Percentiles rank a stretch among this genome's conserved stretches.
Evolutionary conservation across 2,329 filamentous ascomycete species (phyloP).

Genomic region (Chaetomiaceae sp.): DNA sequence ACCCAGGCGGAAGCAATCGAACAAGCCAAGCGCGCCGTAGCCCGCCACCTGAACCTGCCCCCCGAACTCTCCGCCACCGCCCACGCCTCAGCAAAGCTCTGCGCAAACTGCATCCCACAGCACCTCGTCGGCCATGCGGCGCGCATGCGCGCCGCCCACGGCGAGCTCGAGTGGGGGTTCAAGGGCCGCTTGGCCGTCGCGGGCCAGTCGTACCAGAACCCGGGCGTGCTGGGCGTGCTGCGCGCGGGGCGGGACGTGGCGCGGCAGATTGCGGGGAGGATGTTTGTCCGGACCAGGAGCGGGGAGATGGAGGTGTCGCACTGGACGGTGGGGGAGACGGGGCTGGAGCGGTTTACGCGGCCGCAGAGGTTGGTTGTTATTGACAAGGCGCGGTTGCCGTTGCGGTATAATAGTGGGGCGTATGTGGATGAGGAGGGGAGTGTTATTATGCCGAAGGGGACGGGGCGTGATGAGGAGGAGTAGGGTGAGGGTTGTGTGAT

Average conservation of each 20-base stretch:
- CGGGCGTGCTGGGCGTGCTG: slow-evolving; percentile 49
- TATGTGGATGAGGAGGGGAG: not conserved
- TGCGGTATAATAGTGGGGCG: slow-evolving; percentile 11
- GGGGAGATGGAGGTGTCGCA: no score
- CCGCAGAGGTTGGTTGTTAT: not conserved
- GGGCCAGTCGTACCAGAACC: slow-evolving; percentile 49
- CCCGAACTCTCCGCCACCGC: slow-evolving; percentile 53
- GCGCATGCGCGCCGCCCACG: slow-evolving; percentile 54
- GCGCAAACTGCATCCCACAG: slow-evolving; percentile 79
- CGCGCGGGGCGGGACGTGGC: slow-evolving; percentile 47
- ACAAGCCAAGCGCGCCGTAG: slow-evolving; percentile 66
- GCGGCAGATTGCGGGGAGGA: slow-evolving; percentile 32
- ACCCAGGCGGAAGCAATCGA: slow-evolving; percentile 59
- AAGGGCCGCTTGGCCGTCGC: slow-evolving; percentile 60
- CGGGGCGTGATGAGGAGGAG: not conserved
- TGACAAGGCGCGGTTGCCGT: slow-evolving; percentile 5
- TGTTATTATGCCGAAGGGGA: not conserved
- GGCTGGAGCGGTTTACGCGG: slow-evolving; percentile 30
- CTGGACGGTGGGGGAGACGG: slow-evolving; percentile 29
- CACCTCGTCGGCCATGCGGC: slow-evolving; percentile 73
- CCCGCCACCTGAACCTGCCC: slow-evolving; percentile 69
- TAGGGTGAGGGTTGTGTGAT: not conserved
- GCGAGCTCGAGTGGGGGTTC: slow-evolving; percentile 53
- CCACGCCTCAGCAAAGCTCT: slow-evolving; percentile 55
- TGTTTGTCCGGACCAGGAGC: no score